Evolutionary conservation across 2,329 filamentous ascomycete genomes (phyloP).

Genomic region (Davidsoniella virescens): DNA sequence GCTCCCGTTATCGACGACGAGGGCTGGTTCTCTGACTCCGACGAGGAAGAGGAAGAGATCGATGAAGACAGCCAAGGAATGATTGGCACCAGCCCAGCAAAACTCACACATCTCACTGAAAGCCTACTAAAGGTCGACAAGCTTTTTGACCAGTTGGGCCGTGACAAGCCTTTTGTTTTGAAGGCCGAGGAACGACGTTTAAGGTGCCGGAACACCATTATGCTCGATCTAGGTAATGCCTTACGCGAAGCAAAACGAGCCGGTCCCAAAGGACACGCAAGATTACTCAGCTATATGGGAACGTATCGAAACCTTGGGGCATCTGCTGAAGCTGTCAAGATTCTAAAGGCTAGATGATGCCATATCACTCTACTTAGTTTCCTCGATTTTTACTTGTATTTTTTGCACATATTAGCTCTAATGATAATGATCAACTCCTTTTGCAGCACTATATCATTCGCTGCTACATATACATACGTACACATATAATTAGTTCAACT

Average conservation of each 20-base stretch:
- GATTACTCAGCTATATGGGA: conserved; percentile 34
- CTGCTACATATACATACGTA: not conserved
- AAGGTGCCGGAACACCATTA: conserved; percentile 38
- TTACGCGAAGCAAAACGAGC: conserved; percentile 28
- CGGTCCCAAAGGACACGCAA: conserved; percentile 26
- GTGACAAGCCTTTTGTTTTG: conserved; percentile 32
- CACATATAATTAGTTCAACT: too few species aligned
- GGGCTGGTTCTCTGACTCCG: conserved; percentile 17
- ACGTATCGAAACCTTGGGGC: conserved; percentile 38
- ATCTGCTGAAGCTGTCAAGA: conserved; percentile 34
- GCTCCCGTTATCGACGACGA: conserved; percentile 13
- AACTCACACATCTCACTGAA: conserved; percentile 21
- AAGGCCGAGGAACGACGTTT: conserved; percentile 36
- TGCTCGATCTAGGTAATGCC: conserved; percentile 38
- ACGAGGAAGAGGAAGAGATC: conserved; percentile 18
- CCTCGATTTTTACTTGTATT: not conserved
- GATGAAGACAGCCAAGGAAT: conserved; percentile 25
- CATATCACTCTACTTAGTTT: conserved; percentile 3
- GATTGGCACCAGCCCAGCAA: conserved; percentile 19
- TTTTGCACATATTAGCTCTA: conserved; percentile 2
- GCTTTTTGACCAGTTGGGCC: conserved; percentile 31
- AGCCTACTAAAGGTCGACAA: conserved; percentile 30
- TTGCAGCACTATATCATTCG: not conserved
- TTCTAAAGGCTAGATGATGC: conserved; percentile 20
- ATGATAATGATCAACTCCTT: conserved; percentile 4